Conservation (phyloP, 2,329 filamentous ascomycete genomes). For the Bimuria novae-zelandiae region DNA sequence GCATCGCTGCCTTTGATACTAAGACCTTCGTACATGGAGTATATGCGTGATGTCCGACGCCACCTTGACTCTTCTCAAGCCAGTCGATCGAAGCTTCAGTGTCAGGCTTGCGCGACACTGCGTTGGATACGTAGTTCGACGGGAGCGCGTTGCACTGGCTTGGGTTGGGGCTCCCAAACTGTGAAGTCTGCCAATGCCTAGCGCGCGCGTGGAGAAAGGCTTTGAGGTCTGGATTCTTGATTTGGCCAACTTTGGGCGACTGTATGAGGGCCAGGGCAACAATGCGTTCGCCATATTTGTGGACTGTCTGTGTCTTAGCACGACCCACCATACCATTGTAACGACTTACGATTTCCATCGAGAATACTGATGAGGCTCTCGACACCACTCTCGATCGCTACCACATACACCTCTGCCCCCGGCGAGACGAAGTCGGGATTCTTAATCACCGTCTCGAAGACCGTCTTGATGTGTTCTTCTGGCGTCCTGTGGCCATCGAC, state of each 20-base stretch:
- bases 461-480: constrained; percentile 65
- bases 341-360: constrained; percentile 56
- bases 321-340: neutral
- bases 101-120: neutral
- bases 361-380: constrained; percentile 64
- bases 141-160: constrained; percentile 32
- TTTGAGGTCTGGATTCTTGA: constrained; percentile 28
- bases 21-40: neutral
- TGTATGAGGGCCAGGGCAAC: constrained; percentile 41
- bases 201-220: constrained; percentile 38
- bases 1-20: neutral
- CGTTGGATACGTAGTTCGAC: constrained; percentile 15
- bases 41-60: neutral
- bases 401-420: constrained; percentile 66
- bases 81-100: constrained; percentile 9
- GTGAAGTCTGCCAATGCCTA: constrained; percentile 38
- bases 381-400: constrained; percentile 72
- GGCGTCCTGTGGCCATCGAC: constrained; percentile 64
- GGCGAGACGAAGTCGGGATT: constrained; percentile 49
- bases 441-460: constrained; percentile 68
- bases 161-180: constrained; percentile 15
- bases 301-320: constrained; percentile 25
- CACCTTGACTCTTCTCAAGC: constrained; percentile 10
- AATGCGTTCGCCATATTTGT: constrained; percentile 29
- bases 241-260: constrained; percentile 21